Percentiles rank a stretch among this genome's conserved stretches.
These are phyloP conservation scores for Xanthoparmelia taractica DNA, from an alignment of 495 filamentous ascomycete genomes.

Conservation along the genomic window DNA sequence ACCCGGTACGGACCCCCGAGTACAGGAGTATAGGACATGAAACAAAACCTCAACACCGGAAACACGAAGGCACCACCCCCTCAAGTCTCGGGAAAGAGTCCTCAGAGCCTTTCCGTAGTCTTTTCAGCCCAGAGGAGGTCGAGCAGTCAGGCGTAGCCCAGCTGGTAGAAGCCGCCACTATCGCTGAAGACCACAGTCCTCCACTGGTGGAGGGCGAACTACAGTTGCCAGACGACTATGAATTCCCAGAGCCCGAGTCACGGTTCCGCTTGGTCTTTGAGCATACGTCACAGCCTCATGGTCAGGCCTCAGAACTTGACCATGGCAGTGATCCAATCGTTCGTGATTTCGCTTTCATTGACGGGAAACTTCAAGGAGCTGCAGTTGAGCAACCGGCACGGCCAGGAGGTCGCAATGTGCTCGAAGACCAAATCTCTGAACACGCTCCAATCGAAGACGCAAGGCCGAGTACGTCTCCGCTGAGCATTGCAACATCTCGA, in stretches of 20 bases:
- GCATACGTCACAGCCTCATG: not conserved
- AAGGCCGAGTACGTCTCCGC: not conserved
- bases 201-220: not conserved
- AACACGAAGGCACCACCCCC: not conserved
- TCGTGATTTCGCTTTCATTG: not conserved
- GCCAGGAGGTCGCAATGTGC: not conserved
- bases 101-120: not conserved
- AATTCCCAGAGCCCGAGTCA: not conserved
- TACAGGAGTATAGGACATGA: not conserved
- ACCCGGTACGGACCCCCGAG: not conserved
- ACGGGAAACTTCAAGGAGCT: not conserved
- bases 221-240: not conserved
- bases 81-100: not conserved
- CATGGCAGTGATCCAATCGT: not conserved
- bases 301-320: not conserved
- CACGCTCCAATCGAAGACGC: not conserved
- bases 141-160: not conserved
- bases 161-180: not conserved
- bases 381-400: not conserved
- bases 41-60: not conserved
- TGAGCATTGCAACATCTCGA: not conserved
- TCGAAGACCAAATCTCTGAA: not conserved
- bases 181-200: not conserved
- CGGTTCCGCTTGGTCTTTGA: conserved; percentile 13
- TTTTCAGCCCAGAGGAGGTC: not conserved